Conservation (phyloP, 2,329 filamentous ascomycete species). For the Calonectria naviculata region DNA sequence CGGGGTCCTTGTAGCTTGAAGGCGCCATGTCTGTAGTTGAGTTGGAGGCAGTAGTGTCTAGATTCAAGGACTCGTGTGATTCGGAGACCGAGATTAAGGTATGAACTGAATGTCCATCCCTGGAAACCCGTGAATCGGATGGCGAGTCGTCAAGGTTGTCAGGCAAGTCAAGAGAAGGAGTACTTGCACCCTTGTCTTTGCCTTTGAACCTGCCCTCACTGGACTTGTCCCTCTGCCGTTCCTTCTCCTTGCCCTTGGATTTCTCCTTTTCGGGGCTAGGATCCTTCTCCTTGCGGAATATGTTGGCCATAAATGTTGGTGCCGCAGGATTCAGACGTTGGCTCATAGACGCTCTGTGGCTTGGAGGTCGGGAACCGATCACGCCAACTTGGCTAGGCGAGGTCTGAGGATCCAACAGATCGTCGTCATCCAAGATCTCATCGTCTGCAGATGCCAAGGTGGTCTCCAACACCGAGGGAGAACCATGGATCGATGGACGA, state of each 20-base stretch:
- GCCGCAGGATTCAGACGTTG: constrained; percentile 86
- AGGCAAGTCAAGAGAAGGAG: constrained; percentile 52
- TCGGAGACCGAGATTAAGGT: constrained; percentile 70
- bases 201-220: constrained; percentile 52
- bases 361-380: constrained; percentile 82
- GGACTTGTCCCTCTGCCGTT: constrained; percentile 43
- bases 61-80: constrained; percentile 67
- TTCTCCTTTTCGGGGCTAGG: constrained; percentile 36
- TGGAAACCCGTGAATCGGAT: constrained; percentile 64
- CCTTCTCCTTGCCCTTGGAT: constrained; percentile 48
- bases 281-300: constrained; percentile 63
- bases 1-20: constrained; percentile 59
- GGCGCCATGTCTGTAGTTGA: constrained; percentile 64
- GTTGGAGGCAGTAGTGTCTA: constrained; percentile 68
- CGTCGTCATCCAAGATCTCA: constrained; percentile 70
- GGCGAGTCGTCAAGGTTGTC: constrained; percentile 59
- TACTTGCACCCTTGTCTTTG: constrained; percentile 51
- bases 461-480: constrained; percentile 71
- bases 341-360: constrained; percentile 57
- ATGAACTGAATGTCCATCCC: constrained; percentile 67
- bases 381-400: constrained; percentile 71
- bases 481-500: constrained; percentile 83
- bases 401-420: constrained; percentile 61
- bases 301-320: constrained; percentile 83
- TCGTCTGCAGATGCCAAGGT: constrained; percentile 73